phyloP scores from a whole-genome alignment of 345 rosid species.

The Murraya koenigii region DNA sequence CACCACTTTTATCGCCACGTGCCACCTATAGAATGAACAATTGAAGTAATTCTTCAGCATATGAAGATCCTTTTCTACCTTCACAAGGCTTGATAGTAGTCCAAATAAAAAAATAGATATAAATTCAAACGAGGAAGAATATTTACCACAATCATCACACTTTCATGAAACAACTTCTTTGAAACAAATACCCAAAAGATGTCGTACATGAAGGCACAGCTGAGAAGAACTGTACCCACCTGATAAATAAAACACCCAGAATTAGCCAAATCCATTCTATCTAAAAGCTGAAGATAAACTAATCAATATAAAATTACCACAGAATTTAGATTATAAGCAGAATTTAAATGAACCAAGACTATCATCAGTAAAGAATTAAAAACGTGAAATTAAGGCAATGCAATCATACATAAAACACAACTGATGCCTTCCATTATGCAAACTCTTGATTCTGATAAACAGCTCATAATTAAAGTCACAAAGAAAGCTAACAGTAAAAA shows the following conservation, averaged over 20 bases:
- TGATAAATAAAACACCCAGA: slow-evolving; percentile 31
- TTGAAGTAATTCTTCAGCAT: slow-evolving; percentile 8
- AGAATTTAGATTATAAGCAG: neutral
- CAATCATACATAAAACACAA: neutral
- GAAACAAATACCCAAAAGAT: slow-evolving; percentile 99
- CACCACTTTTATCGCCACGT: slow-evolving; percentile 91
- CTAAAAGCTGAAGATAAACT: neutral
- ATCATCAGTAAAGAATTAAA: neutral
- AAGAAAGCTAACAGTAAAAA: neutral
- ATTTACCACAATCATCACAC: slow-evolving; percentile 99
- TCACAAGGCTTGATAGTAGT: neutral
- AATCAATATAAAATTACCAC: neutral
- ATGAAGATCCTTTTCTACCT: neutral
- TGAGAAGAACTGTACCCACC: slow-evolving; percentile 96
- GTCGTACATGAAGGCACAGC: slow-evolving; percentile 95
- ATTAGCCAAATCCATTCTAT: slow-evolving; percentile 8
- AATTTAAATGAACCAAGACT: neutral
- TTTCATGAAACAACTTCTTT: slow-evolving; percentile 89
- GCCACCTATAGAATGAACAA: slow-evolving; percentile 64
- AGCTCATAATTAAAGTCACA: neutral
- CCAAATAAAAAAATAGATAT: slow-evolving; percentile 7
- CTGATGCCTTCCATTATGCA: neutral
- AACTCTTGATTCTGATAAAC: neutral
- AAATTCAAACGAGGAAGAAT: slow-evolving; percentile 12
- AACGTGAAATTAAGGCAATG: neutral